A percentile compares a stretch with the other conserved stretches of the same genome.
These are phyloP conservation scores for Dioszegia aurantiaca DNA, from an alignment of 768 basidiomycete species.

Conservation along the genomic window DNA sequence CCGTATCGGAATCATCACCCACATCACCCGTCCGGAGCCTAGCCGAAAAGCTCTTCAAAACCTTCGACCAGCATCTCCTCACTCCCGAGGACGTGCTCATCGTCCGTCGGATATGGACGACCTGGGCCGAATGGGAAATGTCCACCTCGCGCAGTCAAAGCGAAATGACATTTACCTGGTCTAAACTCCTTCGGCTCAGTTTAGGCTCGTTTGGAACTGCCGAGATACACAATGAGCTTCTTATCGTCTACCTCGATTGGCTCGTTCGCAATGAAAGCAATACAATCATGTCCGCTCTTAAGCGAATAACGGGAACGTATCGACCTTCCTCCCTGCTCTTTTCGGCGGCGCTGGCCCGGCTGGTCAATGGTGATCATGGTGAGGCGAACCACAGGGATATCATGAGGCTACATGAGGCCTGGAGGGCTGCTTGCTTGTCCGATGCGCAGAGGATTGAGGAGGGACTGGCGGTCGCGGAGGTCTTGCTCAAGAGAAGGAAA, in stretches of 20 bases:
- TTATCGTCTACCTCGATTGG: constrained; percentile 19
- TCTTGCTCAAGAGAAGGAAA: constrained; percentile 27
- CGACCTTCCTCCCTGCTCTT: constrained; percentile 22
- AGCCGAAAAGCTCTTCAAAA: not conserved
- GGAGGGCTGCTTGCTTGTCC: constrained; percentile 22
- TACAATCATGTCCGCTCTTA: not conserved
- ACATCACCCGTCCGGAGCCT: not conserved
- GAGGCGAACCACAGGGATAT: constrained; percentile 5
- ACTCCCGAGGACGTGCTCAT: constrained; percentile 1
- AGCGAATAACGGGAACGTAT: constrained; percentile 13
- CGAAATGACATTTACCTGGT: not conserved
- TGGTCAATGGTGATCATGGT: not conserved
- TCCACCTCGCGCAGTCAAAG: not conserved
- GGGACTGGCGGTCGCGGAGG: constrained; percentile 19
- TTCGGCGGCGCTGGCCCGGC: constrained; percentile 19
- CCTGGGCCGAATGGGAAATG: constrained; percentile 12
- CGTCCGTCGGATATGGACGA: constrained; percentile 12
- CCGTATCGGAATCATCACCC: constrained; percentile 54
- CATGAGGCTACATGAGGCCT: constrained; percentile 30
- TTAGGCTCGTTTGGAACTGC: constrained; percentile 7
- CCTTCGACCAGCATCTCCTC: not conserved
- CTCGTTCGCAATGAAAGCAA: not conserved
- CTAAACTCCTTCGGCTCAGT: constrained; percentile 10
- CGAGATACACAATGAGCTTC: constrained; percentile 15
- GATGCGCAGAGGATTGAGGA: constrained; percentile 28